These are phyloP conservation scores for Neonectria coccinea DNA, from an alignment of 2,329 filamentous ascomycete genomes.

Conservation along the genomic window DNA sequence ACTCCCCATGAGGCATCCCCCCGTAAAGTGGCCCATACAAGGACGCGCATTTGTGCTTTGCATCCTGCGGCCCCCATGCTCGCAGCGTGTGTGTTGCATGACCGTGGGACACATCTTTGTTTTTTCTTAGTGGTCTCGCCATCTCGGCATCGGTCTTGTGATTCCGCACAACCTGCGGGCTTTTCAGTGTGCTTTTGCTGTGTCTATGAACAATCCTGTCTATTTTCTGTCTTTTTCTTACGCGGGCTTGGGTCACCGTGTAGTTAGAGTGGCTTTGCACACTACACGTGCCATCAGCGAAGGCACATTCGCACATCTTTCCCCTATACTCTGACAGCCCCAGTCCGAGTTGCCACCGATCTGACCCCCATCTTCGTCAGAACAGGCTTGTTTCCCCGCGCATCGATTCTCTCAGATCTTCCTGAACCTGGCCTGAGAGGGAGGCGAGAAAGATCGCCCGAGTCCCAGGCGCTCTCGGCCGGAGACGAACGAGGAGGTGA, in stretches of 20 bases:
- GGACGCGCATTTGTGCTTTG: neutral
- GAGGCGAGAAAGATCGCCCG: slow-evolving; percentile 7
- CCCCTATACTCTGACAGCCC: neutral
- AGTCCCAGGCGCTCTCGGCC: slow-evolving; percentile 27
- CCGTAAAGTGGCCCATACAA: neutral
- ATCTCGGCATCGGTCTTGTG: slow-evolving; percentile 23
- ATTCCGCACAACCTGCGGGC: slow-evolving; percentile 3
- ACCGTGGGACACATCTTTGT: neutral
- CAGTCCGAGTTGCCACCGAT: slow-evolving; percentile 26
- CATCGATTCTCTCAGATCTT: slow-evolving; percentile 2
- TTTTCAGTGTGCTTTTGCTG: neutral
- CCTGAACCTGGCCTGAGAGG: neutral
- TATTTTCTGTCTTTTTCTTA: neutral
- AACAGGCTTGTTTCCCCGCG: slow-evolving; percentile 14
- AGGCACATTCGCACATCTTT: neutral
- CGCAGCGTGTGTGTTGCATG: neutral
- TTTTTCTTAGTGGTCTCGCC: neutral
- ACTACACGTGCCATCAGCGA: neutral
- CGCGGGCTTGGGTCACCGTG: neutral
- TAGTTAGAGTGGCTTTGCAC: neutral
- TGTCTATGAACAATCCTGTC: too few species aligned
- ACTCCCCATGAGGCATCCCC: slow-evolving; percentile 3
- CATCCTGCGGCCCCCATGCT: neutral
- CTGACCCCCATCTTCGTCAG: slow-evolving; percentile 17
- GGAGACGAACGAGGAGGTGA: slow-evolving; percentile 31